Evolutionary conservation across 139 green algal species (phyloP), one percentile per base, ranked within the genome.

Genomic region (Tetraselmis chui): DNA sequence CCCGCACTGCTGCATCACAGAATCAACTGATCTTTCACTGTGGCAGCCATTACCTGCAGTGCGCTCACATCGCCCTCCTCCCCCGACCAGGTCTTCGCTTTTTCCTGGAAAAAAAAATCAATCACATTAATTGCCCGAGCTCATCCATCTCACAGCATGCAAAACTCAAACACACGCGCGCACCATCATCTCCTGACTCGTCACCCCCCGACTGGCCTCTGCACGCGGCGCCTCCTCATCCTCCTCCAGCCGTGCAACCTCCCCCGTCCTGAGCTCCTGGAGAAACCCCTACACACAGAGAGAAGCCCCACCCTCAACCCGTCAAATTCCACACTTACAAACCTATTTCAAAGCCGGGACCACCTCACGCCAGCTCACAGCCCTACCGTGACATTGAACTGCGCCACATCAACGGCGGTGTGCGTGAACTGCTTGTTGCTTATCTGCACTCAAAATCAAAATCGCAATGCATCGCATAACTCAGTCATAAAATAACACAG

Each of bases 401-500:
- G 87, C 30, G 92, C 87, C 5, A 94, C 83, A 59, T 93, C 90
- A 27, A 94, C 79, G 5, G 91, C 83, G 1, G 91, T 94, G 81
- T 92, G 85, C 18, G 0, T 83, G 67, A 88, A 94, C 84, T 92
- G 86, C 87, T 91, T 93, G 87, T 94, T 95, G 58, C 84, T 76
- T 1, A 86, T 31, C 29, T 85, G 82, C 78, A 91, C 91, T 77
- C n/a, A 29, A n/a, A n/a, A n/a, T n/a, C n/a, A n/a, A n/a, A n/a
- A n/a, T n/a, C n/a, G n/a, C n/a, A n/a, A n/a, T n/a, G n/a, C n/a
- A n/a, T n/a, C n/a, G n/a, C n/a, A n/a, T n/a, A n/a, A n/a, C n/a
- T n/a, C n/a, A n/a, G n/a, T n/a, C n/a, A n/a, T n/a, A n/a, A n/a
- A n/a, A n/a, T n/a, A n/a, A n/a, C n/a, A n/a, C n/a, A n/a, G n/a